These are phyloP conservation scores for Monosporozyma unispora DNA, from an alignment of 805 yeast species.

Conservation along the genomic window DNA sequence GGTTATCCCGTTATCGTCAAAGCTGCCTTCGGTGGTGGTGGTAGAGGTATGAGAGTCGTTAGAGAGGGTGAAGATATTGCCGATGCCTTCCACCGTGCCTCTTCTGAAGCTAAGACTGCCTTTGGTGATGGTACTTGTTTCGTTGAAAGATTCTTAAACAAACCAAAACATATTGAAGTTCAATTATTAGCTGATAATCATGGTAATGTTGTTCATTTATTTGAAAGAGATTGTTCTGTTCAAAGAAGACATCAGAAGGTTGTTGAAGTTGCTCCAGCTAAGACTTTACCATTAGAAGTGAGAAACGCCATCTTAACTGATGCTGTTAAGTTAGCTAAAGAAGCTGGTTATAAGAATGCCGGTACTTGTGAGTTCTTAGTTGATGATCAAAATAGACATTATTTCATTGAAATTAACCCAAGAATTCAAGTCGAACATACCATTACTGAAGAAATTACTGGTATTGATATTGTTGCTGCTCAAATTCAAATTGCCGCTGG, in stretches of 20 bases:
- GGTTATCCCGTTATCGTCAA: conserved; percentile 96
- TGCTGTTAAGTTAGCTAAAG: conserved; percentile 84
- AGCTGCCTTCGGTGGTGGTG: conserved; percentile 99
- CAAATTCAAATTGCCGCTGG: conserved; percentile 99
- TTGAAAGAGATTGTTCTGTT: conserved; percentile 98
- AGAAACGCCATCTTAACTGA: conserved; percentile 90
- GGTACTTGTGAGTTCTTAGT: conserved; percentile 98
- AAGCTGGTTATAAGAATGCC: conserved; percentile 89
- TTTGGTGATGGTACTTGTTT: conserved; percentile 98
- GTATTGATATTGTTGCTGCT: conserved; percentile 95
- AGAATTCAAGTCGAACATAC: conserved; percentile 98
- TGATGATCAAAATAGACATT: conserved; percentile 87
- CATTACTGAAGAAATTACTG: conserved; percentile 97
- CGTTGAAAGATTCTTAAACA: conserved; percentile 89
- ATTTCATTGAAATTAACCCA: conserved; percentile 96
- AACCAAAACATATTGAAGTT: conserved; percentile 96
- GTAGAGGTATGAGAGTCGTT: conserved; percentile 99
- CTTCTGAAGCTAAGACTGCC: conserved; percentile 89
- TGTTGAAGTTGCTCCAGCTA: conserved; percentile 97
- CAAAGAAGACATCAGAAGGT: conserved; percentile 99
- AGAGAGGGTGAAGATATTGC: conserved; percentile 88
- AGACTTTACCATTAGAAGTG: conserved; percentile 70
- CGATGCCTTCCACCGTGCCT: conserved; percentile 90
- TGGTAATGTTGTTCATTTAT: conserved; percentile 91
- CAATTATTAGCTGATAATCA: conserved; percentile 88